These are phyloP conservation scores for Phytophthora tubulina DNA, from an alignment of 352 stramenopile species.

Conservation along the genomic window DNA sequence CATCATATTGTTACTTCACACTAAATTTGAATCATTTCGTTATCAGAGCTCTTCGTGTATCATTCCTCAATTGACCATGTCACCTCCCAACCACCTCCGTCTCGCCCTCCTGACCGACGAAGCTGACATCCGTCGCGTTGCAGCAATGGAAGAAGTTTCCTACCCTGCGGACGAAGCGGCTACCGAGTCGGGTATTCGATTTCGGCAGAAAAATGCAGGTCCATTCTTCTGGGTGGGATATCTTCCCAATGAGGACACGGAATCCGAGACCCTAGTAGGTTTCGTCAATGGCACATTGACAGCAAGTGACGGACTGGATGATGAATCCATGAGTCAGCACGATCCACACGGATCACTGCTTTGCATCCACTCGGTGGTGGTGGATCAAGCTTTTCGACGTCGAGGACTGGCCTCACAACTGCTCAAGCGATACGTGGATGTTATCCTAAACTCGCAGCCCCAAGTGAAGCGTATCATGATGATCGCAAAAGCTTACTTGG, in stretches of 20 bases:
- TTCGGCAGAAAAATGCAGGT: conserved; percentile 84
- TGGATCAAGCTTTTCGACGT: conserved; percentile 70
- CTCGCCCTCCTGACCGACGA: conserved; percentile 30
- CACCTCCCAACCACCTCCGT: conserved; percentile 18
- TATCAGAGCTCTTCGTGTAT: conserved; percentile 16
- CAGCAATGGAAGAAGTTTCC: conserved; percentile 61
- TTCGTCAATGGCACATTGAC: conserved; percentile 91
- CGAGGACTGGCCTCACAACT: conserved; percentile 80
- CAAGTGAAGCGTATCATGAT: conserved; percentile 83
- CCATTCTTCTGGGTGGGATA: conserved; percentile 70
- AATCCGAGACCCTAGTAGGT: conserved; percentile 66
- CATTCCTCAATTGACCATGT: conserved; percentile 24
- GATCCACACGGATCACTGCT: conserved; percentile 76
- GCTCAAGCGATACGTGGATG: conserved; percentile 83
- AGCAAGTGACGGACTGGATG: conserved; percentile 58
- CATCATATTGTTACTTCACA: conserved; percentile 12
- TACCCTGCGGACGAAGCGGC: conserved; percentile 92
- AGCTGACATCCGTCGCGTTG: conserved; percentile 52
- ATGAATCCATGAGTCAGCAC: conserved; percentile 85
- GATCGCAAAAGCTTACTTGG: conserved; percentile 84
- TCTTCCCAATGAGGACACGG: conserved; percentile 24
- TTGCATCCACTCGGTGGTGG: conserved; percentile 92
- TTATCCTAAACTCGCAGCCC: conserved; percentile 44
- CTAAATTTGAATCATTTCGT: conserved; percentile 1
- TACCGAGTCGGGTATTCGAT: conserved; percentile 79